These are phyloP conservation scores for Barbarea vulgaris DNA, from an alignment of 345 rosid genomes.

Conservation along the genomic window DNA sequence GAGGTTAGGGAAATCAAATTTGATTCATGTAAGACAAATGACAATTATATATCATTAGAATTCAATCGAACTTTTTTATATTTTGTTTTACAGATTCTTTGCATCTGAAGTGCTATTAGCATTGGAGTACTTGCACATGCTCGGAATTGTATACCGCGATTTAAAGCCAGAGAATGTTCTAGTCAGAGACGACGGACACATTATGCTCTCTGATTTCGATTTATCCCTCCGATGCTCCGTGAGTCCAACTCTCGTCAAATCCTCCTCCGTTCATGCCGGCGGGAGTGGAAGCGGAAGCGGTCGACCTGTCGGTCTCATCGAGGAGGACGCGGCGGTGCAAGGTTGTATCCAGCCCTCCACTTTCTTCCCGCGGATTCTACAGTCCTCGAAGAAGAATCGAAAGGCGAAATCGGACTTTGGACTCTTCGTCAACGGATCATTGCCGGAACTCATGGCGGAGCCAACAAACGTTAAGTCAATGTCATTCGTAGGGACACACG, in stretches of 20 bases:
- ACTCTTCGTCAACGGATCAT: slow-evolving; percentile 55
- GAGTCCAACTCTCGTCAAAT: slow-evolving; percentile 82
- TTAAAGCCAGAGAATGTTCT: slow-evolving; percentile 90
- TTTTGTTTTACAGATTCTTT: slow-evolving; percentile 56
- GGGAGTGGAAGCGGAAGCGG: slow-evolving; percentile 31
- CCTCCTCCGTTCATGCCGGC: slow-evolving; percentile 58
- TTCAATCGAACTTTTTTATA: neutral
- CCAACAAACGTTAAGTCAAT: slow-evolving; percentile 86
- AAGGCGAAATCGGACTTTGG: slow-evolving; percentile 89
- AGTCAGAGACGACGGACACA: slow-evolving; percentile 84
- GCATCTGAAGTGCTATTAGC: slow-evolving; percentile 92
- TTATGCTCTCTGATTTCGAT: slow-evolving; percentile 93
- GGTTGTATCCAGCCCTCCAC: slow-evolving; percentile 74
- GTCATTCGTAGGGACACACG: slow-evolving; percentile 96
- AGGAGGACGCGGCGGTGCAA: slow-evolving; percentile 61
- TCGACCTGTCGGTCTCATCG: slow-evolving; percentile 52
- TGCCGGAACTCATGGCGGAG: slow-evolving; percentile 93
- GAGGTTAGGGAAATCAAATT: slow-evolving; percentile 43
- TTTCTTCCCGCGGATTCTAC: slow-evolving; percentile 77
- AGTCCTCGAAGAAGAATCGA: slow-evolving; percentile 70
- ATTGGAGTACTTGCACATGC: slow-evolving; percentile 91
- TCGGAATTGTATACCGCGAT: slow-evolving; percentile 89
- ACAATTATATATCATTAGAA: neutral
- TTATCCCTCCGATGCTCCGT: slow-evolving; percentile 88
- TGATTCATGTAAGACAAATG: neutral